These are phyloP conservation scores for Isabelozyma pseudorhagii DNA, from an alignment of 805 yeast genomes.

Conservation along the genomic window DNA sequence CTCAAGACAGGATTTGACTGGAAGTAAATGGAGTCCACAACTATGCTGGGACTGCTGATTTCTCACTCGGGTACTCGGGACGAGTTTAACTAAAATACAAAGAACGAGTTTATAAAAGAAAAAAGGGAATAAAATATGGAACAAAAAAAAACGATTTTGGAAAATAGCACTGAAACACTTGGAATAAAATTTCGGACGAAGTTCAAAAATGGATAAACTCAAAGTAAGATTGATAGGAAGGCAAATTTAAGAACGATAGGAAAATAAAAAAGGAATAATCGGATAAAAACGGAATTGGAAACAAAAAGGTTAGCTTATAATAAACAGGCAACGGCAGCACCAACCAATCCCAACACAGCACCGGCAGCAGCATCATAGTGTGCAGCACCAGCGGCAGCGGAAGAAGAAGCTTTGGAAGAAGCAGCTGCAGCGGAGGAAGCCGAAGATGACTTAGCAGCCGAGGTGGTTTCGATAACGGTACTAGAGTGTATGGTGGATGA, in stretches of 20 bases:
- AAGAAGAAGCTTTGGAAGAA: constrained; percentile 6
- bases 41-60: too few relatives aligned
- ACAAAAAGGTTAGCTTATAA: background rate
- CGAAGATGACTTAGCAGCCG: constrained; percentile 7
- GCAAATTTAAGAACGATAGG: too few relatives aligned
- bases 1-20: too few relatives aligned
- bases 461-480: background rate
- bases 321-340: constrained; percentile 25
- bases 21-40: too few relatives aligned
- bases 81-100: background rate
- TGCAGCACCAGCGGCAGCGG: constrained; percentile 9
- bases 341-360: constrained; percentile 18
- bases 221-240: too few relatives aligned
- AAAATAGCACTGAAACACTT: background rate
- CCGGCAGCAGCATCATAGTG: constrained; percentile 5
- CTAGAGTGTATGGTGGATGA: background rate
- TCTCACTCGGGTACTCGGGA: background rate
- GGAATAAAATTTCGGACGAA: background rate
- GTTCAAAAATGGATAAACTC: background rate
- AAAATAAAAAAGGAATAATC: background rate
- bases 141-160: background rate
- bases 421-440: constrained; percentile 9
- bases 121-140: background rate
- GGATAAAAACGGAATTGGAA: background rate
- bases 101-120: background rate